phyloP scores from a whole-genome alignment of 257 asterid genomes.

The Sherardia arvensis region DNA sequence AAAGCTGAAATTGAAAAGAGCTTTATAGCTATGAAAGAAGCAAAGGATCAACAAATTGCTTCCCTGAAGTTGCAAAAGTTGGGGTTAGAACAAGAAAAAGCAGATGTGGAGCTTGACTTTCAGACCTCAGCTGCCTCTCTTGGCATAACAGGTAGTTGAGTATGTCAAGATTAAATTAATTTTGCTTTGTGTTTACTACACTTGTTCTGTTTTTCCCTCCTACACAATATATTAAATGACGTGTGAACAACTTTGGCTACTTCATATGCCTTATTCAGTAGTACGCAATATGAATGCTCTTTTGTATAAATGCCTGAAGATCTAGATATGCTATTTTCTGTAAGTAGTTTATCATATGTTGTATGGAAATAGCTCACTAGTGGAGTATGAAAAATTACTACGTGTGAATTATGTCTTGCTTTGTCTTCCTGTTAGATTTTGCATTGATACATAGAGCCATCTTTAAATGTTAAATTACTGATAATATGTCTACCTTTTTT shows the following conservation, averaged over 20 bases:
- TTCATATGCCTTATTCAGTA: not conserved
- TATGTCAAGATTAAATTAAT: no score
- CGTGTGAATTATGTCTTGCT: not conserved
- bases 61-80: not conserved
- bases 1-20: not conserved
- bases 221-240: not conserved
- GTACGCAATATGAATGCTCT: not conserved
- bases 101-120: not conserved
- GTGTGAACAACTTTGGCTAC: not conserved
- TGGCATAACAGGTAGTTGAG: not conserved
- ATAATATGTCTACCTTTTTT: not conserved
- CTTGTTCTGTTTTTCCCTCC: not conserved
- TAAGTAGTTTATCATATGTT: not conserved
- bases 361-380: not conserved
- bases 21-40: not conserved
- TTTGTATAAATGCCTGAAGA: not conserved
- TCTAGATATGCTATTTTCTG: not conserved
- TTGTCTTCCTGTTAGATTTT: no score
- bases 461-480: no score
- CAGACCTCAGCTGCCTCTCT: not conserved
- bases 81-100: not conserved
- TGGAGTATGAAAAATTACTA: not conserved
- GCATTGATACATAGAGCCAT: no score
- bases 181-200: no score
- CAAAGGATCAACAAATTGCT: not conserved